Base-by-base conservation (phyloP, 1,284 basidiomycete species). In the Sanghuangporus weigelae region DNA sequence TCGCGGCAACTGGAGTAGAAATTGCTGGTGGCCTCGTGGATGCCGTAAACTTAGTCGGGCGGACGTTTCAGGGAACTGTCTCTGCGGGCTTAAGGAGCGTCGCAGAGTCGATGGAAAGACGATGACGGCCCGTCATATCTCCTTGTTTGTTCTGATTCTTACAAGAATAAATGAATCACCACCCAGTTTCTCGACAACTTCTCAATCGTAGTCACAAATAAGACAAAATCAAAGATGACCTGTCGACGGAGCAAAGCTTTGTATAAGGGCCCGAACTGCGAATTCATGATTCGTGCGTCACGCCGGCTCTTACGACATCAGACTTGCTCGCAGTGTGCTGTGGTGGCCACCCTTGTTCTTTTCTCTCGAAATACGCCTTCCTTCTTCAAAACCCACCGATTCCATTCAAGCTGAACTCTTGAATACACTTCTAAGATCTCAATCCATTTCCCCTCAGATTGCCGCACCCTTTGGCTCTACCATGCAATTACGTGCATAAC, bases 1-100 rank as follows among this genome's bases (percentile, higher is more conserved):
- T 74, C 14, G 73, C 74, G 58, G 77, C 77, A 0, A 69, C 70
- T n/a, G 74, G 77, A 1, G 69, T 78, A 7, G 76, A 79, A 66
- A 70, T 70, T 6, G 54, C 77, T 16, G 68, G 72, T 26, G 67
- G 71, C n/a, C 71, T 70, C 1, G 50, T 73, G 11, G 70, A 70
- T 23, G 61, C 71, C 12, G 73, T 68, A 10, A 74, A 68, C 62
- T 66, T 71, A 57, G 46, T 76, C 35, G 69, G 71, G 7, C 69
- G 69, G 49, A 68, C 67, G 16, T 54, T 73, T 1, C 62, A 57
- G n/a, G 68, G 70, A 36, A 59, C 71, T 31, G 16, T 48, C 4
- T 35, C 57, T 16, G 39, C 64, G 4, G 50, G 50, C 10, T 35
- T 65, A 14, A 57, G 39, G 35, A 59, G 50, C 21, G 12, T 59